Evolutionary conservation across 257 asterid genomes (phyloP).

Genomic region (Vinca minor): DNA sequence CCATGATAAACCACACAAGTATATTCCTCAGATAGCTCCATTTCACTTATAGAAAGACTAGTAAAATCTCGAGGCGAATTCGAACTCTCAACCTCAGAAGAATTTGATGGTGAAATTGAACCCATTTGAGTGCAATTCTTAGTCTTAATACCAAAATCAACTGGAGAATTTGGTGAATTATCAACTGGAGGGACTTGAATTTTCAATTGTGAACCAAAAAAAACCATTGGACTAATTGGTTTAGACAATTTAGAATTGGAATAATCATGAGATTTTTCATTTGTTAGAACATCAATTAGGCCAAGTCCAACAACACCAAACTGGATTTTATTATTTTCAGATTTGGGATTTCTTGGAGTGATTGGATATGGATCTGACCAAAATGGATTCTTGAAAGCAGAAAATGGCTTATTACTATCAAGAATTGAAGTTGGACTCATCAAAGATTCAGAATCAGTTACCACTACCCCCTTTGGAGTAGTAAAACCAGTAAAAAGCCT

Average conservation of each 20-base stretch:
- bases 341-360: conserved; percentile 30
- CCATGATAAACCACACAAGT: conserved; percentile 80
- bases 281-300: conserved; percentile 51
- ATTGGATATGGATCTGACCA: conserved; percentile 36
- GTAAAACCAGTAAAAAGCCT: conserved; percentile 48
- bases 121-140: conserved; percentile 38
- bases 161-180: too few species aligned
- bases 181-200: too few species aligned
- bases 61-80: conserved; percentile 25
- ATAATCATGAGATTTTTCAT: conserved; percentile 42
- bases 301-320: conserved; percentile 49
- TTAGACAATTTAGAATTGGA: too few species aligned
- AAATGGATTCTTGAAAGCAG: conserved; percentile 38
- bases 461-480: conserved; percentile 32
- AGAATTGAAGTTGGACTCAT: conserved; percentile 79
- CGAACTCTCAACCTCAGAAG: conserved; percentile 21
- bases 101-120: conserved; percentile 38
- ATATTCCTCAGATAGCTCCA: conserved; percentile 91
- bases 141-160: conserved; percentile 77
- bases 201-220: conserved; percentile 77
- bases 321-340: conserved; percentile 33
- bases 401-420: conserved; percentile 43
- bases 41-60: conserved; percentile 51
- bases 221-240: conserved; percentile 37
- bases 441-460: conserved; percentile 40